Evolutionary conservation across 2,329 filamentous ascomycete genomes (phyloP).

Genomic region (Fusarium decemcellulare): DNA sequence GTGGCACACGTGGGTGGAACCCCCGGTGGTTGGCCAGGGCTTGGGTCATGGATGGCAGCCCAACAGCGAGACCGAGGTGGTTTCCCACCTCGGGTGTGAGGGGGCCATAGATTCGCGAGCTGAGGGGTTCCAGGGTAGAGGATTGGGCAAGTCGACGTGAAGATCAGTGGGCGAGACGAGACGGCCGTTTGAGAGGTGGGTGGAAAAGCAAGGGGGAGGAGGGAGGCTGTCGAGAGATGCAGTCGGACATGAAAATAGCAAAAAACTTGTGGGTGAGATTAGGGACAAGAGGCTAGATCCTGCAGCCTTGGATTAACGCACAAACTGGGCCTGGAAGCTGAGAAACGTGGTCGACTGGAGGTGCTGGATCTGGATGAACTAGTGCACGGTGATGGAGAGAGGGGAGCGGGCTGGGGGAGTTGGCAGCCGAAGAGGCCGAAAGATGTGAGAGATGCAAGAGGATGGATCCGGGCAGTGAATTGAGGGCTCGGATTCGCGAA

Average conservation of each 20-base stretch:
- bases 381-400: constrained; percentile 2
- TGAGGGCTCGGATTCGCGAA: constrained; percentile 2
- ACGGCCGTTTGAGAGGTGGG: neutral
- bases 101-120: constrained; percentile 34
- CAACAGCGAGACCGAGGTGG: constrained; percentile 4
- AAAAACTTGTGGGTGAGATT: constrained; percentile 1
- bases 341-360: constrained; percentile 3
- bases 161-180: constrained; percentile 31
- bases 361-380: constrained; percentile 12
- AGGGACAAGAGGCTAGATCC: constrained; percentile 23
- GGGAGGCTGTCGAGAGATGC: neutral
- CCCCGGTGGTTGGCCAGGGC: neutral
- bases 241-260: neutral
- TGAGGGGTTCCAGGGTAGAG: constrained; percentile 9
- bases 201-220: neutral
- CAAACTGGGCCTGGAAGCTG: neutral
- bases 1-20: constrained; percentile 15
- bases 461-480: constrained; percentile 14
- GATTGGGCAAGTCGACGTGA: constrained; percentile 10
- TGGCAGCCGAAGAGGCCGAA: constrained; percentile 4
- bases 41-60: neutral
- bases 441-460: neutral
- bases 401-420: neutral
- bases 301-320: constrained; percentile 20
- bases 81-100: constrained; percentile 5